Evolutionary conservation across 2,329 filamentous ascomycete species (phyloP).

Genomic region (Lachnellula subtilissima): DNA sequence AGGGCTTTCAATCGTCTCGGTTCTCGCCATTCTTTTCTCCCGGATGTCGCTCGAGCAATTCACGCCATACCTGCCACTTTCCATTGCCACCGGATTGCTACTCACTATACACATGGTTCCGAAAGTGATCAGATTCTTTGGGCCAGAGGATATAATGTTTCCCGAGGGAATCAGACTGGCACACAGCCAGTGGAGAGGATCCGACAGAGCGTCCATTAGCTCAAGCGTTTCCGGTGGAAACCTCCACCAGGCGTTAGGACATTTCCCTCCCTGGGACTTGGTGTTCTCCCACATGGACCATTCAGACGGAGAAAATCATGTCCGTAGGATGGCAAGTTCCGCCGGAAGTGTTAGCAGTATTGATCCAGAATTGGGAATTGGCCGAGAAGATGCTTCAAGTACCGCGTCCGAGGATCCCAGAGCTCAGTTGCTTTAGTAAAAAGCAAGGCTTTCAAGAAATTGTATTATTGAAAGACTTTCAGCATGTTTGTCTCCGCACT

Average conservation of each 20-base stretch:
- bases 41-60: not conserved
- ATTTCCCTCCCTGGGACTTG: not conserved
- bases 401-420: not conserved
- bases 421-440: not conserved
- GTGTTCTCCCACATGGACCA: not conserved
- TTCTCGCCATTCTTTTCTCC: not conserved
- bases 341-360: not conserved
- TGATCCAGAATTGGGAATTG: not conserved
- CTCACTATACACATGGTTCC: not conserved
- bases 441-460: not conserved
- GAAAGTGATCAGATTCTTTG: not conserved
- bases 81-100: not conserved
- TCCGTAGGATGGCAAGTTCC: not conserved
- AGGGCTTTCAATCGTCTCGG: not conserved
- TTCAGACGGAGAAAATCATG: not conserved
- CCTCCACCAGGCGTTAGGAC: not conserved
- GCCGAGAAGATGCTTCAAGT: not conserved
- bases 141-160: not conserved
- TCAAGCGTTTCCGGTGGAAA: not conserved
- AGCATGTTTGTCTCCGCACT: not conserved
- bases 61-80: not conserved
- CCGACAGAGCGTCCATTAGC: not conserved
- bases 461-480: not conserved
- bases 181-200: not conserved
- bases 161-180: not conserved